These are phyloP conservation scores for Fusarium transvaalense DNA, from an alignment of 2,329 filamentous ascomycete genomes.

Conservation along the genomic window DNA sequence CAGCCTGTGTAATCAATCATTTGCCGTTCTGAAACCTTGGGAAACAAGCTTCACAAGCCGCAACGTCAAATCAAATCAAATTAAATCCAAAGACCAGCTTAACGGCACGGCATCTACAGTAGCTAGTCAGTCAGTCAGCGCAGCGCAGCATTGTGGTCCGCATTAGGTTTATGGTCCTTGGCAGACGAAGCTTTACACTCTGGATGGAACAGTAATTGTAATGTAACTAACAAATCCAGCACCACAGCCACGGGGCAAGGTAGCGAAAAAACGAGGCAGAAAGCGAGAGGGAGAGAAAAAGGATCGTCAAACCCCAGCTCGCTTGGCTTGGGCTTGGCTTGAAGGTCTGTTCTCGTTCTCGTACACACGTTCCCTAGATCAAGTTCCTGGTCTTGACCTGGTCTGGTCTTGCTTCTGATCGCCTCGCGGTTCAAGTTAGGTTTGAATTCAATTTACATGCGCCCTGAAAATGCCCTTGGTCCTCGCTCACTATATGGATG, in stretches of 20 bases:
- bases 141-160: conserved; percentile 2
- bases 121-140: conserved; percentile 23
- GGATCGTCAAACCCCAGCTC: conserved; percentile 21
- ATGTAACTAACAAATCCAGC: conserved; percentile 18
- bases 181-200: neutral
- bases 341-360: conserved; percentile 30
- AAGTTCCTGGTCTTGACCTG: neutral
- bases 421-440: conserved; percentile 28
- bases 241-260: conserved; percentile 16
- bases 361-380: conserved; percentile 26
- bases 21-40: conserved; percentile 9
- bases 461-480: conserved; percentile 36
- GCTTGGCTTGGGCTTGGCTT: conserved; percentile 1
- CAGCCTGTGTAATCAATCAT: neutral
- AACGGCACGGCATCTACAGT: conserved; percentile 12
- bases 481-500: conserved; percentile 2
- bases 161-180: conserved; percentile 15
- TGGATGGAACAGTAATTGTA: neutral
- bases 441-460: conserved; percentile 30
- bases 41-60: conserved; percentile 17
- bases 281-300: too few species aligned
- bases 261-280: neutral
- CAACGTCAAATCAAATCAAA: conserved; percentile 2
- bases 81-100: neutral
- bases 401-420: conserved; percentile 8